These are phyloP conservation scores for Fragaria vesca DNA, from an alignment of 306 rosid species.

Conservation along the genomic window DNA sequence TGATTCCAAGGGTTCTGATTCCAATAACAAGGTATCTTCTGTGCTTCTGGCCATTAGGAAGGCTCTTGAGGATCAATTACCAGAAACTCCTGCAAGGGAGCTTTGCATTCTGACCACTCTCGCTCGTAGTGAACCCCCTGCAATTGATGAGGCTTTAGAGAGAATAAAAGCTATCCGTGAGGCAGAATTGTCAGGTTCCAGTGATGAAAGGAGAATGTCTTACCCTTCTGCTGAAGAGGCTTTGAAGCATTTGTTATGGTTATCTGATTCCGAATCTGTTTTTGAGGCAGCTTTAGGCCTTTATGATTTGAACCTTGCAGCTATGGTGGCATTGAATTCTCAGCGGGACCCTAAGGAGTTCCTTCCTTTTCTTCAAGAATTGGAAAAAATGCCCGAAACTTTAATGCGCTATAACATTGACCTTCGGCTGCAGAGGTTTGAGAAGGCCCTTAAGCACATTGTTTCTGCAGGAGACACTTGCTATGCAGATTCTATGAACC, in stretches of 20 bases:
- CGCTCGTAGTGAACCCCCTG: conserved; percentile 93
- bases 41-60: conserved; percentile 71
- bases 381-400: conserved; percentile 63
- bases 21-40: conserved; percentile 68
- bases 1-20: conserved; percentile 33
- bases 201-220: conserved; percentile 47
- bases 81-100: conserved; percentile 83
- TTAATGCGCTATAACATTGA: conserved; percentile 92
- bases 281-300: conserved; percentile 94
- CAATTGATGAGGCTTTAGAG: conserved; percentile 90
- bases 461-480: conserved; percentile 86
- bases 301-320: conserved; percentile 90
- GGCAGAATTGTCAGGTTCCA: conserved; percentile 68
- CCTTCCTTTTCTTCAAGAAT: conserved; percentile 83
- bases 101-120: conserved; percentile 93
- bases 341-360: conserved; percentile 96
- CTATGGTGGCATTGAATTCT: conserved; percentile 94
- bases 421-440: conserved; percentile 76
- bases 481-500: conserved; percentile 71
- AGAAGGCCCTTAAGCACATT: conserved; percentile 85
- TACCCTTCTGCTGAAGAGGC: conserved; percentile 95
- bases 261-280: conserved; percentile 84
- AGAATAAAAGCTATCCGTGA: conserved; percentile 81
- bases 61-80: conserved; percentile 74
- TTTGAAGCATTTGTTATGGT: conserved; percentile 91